Conservation (phyloP, 1,284 basidiomycete genomes). For the Schizopora paradoxa region DNA sequence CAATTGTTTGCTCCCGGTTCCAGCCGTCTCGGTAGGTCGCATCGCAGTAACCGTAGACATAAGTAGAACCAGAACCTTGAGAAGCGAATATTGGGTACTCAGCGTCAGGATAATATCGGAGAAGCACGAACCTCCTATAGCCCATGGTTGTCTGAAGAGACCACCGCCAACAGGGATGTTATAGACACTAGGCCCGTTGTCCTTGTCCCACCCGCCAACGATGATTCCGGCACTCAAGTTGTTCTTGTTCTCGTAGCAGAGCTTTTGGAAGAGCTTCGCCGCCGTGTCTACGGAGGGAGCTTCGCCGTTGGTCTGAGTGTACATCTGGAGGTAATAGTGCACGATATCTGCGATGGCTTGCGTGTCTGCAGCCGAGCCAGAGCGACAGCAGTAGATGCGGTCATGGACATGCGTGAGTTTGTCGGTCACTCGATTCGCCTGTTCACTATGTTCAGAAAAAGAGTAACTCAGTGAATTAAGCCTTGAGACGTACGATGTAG, state of each 20-base stretch:
- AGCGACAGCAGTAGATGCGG: slow-evolving; percentile 98
- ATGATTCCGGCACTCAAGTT: slow-evolving; percentile 90
- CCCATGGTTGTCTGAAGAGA: slow-evolving; percentile 93
- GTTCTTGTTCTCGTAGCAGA: slow-evolving; percentile 97
- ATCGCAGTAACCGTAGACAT: slow-evolving; percentile 99
- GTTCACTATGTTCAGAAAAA: slow-evolving; percentile 11
- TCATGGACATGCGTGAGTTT: slow-evolving; percentile 97
- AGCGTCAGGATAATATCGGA: slow-evolving; percentile 7
- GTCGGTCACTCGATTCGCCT: slow-evolving; percentile 98
- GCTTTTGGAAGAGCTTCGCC: slow-evolving; percentile 79
- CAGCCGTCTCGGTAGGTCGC: slow-evolving; percentile 96
- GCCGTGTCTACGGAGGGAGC: slow-evolving; percentile 80
- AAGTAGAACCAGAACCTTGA: slow-evolving; percentile 92
- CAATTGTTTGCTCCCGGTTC: slow-evolving; percentile 84
- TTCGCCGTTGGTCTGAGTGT: slow-evolving; percentile 57
- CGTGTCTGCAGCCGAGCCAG: slow-evolving; percentile 96
- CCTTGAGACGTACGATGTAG: slow-evolving; percentile 71
- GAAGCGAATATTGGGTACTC: slow-evolving; percentile 8
- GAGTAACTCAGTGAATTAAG: background rate
- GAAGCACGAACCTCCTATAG: slow-evolving; percentile 74
- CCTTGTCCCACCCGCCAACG: slow-evolving; percentile 96
- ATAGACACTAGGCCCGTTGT: slow-evolving; percentile 90
- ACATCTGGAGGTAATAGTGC: slow-evolving; percentile 82
- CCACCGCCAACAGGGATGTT: slow-evolving; percentile 95
- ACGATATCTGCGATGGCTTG: slow-evolving; percentile 95